Evolutionary conservation across 2,329 filamentous ascomycete genomes (phyloP), one percentile per base, ranked within the genome.

Genomic region (Arthrobotrys megalospora): DNA sequence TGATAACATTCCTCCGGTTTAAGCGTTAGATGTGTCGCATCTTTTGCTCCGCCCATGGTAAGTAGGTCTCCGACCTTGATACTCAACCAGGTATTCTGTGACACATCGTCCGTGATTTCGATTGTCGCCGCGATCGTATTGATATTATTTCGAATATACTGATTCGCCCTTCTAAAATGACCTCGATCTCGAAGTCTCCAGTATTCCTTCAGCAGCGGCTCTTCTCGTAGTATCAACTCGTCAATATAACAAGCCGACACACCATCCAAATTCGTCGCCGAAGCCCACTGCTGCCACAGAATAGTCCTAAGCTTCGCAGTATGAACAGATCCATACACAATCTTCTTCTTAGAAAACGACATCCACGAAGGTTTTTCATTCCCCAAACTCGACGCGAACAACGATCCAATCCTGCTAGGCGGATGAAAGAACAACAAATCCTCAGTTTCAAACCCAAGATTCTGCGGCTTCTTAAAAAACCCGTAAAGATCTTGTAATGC

Each of bases 281-380:
- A 85, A 62, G 87, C 85, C 87, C 87, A 88, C 12, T 84, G 83
- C 73, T 86, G 86, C 87, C 87, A 88, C 47, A 88, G 84, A 76
- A 85, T 83, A 0, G 86, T 87, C n/a, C 87, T 84, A 60, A 87
- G 84, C 60, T 83, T 85, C 76, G 86, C 86, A 6, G 87, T 88
- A 0, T 86, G 86, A 0, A 87, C 81, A 1, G 81, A 84, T 1
- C 81, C 81, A 70, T 83, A 83, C 8, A 84, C 81, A 36, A 81
- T 73, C 69, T 82, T 82, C 8, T 81, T 75, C 38, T 77, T 80
- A 8, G 52, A 69, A n/a, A 83, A 48, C 0, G 82, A 82, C 11
- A 67, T 55, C 19, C 63, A 69, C 1, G 71, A 78, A 3, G 52
- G 36, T 7, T 63, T 70, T 7, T 60, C 63, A 11, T 34, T 32